These are phyloP conservation scores for Geotrichum europaeum DNA, from an alignment of 1,139 yeast genomes.

Conservation along the genomic window DNA sequence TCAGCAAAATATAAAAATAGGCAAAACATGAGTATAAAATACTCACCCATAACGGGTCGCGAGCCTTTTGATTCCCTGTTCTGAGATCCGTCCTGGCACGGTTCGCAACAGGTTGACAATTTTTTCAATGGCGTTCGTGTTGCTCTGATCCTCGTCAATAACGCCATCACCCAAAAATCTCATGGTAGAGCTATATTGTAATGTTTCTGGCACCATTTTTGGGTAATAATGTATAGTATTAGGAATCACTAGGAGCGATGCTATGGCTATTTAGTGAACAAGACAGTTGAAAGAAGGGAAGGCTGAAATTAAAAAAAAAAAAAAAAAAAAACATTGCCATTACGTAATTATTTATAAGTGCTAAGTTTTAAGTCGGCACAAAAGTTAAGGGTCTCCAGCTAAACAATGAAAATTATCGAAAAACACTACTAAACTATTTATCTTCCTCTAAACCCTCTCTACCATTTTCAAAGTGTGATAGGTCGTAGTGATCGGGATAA, in stretches of 20 bases:
- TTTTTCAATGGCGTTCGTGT: conserved; percentile 21
- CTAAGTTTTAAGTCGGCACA: not conserved
- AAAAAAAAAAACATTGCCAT: not conserved
- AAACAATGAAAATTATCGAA: not conserved
- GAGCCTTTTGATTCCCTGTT: conserved; percentile 31
- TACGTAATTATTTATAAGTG: not conserved
- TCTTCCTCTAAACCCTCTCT: conserved; percentile 21
- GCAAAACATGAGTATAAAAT: not conserved
- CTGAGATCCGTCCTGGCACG: conserved; percentile 34
- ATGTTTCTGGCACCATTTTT: conserved; percentile 1
- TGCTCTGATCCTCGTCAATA: conserved; percentile 4
- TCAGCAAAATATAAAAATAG: not conserved
- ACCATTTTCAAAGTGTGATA: conserved; percentile 29
- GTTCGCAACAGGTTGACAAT: conserved; percentile 27
- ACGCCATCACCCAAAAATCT: conserved; percentile 6
- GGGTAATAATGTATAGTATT: not conserved
- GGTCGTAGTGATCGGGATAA: conserved; percentile 33
- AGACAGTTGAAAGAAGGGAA: not conserved
- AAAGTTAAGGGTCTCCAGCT: not conserved
- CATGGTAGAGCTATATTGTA: conserved; percentile 12
- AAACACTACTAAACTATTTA: conserved; percentile 6
- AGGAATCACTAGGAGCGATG: not conserved
- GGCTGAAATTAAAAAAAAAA: not conserved
- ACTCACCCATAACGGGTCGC: conserved; percentile 25
- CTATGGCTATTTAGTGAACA: not conserved